These are phyloP conservation scores for Luzula sylvatica DNA, from an alignment of 176 grass and related monocot species.

Conservation along the genomic window DNA sequence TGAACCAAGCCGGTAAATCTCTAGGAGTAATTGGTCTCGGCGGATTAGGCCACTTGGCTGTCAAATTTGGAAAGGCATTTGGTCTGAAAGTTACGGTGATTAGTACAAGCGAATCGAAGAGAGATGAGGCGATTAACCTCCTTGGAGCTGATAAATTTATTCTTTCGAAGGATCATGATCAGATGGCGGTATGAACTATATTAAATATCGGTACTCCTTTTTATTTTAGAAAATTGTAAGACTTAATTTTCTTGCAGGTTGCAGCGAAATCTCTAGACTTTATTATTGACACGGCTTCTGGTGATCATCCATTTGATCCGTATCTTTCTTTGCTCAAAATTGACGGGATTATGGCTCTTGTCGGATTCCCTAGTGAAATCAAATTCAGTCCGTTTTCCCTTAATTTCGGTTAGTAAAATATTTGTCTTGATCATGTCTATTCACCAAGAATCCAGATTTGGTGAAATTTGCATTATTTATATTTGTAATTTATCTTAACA, in stretches of 20 bases:
- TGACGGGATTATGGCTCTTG: constrained; percentile 31
- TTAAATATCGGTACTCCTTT: not conserved
- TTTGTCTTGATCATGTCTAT: too few species aligned
- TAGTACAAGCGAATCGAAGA: constrained; percentile 34
- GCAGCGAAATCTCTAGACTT: constrained; percentile 27
- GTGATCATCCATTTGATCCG: constrained; percentile 38
- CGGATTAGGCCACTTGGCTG: constrained; percentile 40
- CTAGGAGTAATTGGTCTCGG: constrained; percentile 42
- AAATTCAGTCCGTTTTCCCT: constrained; percentile 14
- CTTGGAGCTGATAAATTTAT: constrained; percentile 37
- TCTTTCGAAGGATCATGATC: constrained; percentile 7
- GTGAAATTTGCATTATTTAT: constrained; percentile 1
- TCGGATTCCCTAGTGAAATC: constrained; percentile 34
- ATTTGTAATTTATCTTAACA: not conserved
- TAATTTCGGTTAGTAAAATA: constrained; percentile 16
- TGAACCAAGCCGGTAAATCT: constrained; percentile 29
- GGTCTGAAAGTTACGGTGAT: constrained; percentile 43
- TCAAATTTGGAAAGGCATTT: constrained; percentile 40
- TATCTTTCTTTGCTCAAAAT: constrained; percentile 35
- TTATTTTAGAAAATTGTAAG: not conserved
- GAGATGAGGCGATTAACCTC: constrained; percentile 22
- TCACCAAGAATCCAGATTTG: too few species aligned
- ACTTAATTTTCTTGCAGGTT: constrained; percentile 20
- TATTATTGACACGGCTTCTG: constrained; percentile 38
- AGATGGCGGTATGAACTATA: constrained; percentile 7